phyloP scores from a whole-genome alignment of 2,329 filamentous ascomycete species.

The Lecanicillium sp. region DNA sequence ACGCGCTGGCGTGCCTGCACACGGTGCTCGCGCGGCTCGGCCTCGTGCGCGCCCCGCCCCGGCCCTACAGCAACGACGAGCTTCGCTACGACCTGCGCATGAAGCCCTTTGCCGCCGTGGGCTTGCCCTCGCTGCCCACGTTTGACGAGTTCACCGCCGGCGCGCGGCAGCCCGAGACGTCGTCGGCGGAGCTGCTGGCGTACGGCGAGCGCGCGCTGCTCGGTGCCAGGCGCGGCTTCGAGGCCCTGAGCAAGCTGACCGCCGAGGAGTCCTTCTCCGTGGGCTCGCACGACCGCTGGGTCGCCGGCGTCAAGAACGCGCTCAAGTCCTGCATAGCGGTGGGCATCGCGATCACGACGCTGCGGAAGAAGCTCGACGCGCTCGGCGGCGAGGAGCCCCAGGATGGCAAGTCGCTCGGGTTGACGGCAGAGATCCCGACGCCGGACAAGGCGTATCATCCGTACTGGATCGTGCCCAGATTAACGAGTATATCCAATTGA shows the following conservation, averaged over 20 bases:
- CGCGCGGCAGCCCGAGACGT: constrained; percentile 33
- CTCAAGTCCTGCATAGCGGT: constrained; percentile 67
- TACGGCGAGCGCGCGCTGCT: constrained; percentile 40
- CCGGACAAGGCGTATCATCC: constrained; percentile 53
- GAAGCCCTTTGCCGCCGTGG: constrained; percentile 70
- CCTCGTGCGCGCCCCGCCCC: constrained; percentile 43
- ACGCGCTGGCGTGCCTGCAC: constrained; percentile 57
- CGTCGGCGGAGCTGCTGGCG: constrained; percentile 36
- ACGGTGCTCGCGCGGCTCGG: constrained; percentile 55
- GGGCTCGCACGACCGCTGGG: constrained; percentile 57
- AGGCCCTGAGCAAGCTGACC: constrained; percentile 47
- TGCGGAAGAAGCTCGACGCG: constrained; percentile 49
- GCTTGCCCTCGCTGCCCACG: constrained; percentile 59
- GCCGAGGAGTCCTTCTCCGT: constrained; percentile 48
- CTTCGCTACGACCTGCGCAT: constrained; percentile 79
- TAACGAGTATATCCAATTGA: constrained; percentile 24
- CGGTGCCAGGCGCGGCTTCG: constrained; percentile 49
- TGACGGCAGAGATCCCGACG: constrained; percentile 47
- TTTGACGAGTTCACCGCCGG: constrained; percentile 53
- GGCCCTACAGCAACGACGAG: constrained; percentile 61
- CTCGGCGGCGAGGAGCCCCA: constrained; percentile 17
- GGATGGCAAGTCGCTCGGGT: constrained; percentile 22
- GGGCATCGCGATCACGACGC: constrained; percentile 55
- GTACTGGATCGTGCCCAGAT: constrained; percentile 58
- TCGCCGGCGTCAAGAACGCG: constrained; percentile 50